These are phyloP conservation scores for Logfia minima DNA, from an alignment of 129 eudicot genomes.

Conservation along the genomic window DNA sequence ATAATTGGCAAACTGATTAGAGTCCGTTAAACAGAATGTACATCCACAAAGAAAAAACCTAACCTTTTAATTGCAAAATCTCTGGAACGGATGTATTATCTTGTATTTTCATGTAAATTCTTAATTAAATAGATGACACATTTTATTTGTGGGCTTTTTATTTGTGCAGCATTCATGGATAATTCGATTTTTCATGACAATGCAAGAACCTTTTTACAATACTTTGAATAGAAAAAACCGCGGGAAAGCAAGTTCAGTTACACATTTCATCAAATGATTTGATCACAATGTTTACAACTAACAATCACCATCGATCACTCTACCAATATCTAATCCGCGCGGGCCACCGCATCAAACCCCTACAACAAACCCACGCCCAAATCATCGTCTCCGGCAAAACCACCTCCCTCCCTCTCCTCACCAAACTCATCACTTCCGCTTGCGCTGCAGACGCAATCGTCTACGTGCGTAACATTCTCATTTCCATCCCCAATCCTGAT, in stretches of 20 bases:
- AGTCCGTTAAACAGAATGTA: no score
- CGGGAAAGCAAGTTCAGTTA: neutral
- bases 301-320: conserved; percentile 26
- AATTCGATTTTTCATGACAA: neutral
- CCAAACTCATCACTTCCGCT: conserved; percentile 47
- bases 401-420: conserved; percentile 43
- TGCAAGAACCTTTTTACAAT: conserved; percentile 3
- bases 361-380: conserved; percentile 57
- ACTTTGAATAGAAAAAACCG: conserved; percentile 25
- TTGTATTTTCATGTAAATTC: no score
- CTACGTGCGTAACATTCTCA: conserved; percentile 44
- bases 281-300: neutral
- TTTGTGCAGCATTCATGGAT: no score
- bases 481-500: conserved; percentile 49
- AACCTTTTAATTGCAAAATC: no score
- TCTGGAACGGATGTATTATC: no score
- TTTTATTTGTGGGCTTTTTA: no score
- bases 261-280: conserved; percentile 17
- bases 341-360: conserved; percentile 48
- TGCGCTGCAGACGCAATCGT: conserved; percentile 36
- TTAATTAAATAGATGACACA: no score
- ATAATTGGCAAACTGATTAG: no score
- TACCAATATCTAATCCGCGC: conserved; percentile 45
- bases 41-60: no score
- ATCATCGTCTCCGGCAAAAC: conserved; percentile 44